Percentiles rank a stretch among this genome's conserved stretches.
Evolutionary conservation across 2,329 filamentous ascomycete species (phyloP).

Genomic region (Cercospora janseana): DNA sequence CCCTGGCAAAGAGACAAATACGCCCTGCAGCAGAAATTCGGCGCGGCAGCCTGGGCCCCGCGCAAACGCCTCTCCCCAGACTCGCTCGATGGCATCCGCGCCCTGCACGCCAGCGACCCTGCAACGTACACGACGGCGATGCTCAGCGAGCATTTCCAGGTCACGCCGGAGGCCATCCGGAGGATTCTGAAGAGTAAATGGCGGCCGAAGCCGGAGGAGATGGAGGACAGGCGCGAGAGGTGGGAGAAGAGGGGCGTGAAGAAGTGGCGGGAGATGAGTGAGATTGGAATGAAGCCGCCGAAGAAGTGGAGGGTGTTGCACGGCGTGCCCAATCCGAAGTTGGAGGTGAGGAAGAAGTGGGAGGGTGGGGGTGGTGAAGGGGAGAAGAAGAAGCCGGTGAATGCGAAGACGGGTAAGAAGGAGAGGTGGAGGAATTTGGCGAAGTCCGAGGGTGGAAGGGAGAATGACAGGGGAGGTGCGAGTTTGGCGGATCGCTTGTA

Average conservation of each 20-base stretch:
- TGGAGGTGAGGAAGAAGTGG: slow-evolving; percentile 14
- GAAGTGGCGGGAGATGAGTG: slow-evolving; percentile 50
- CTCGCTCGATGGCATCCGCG: slow-evolving; percentile 83
- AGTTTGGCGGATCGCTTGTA: slow-evolving; percentile 8
- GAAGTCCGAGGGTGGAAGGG: background rate
- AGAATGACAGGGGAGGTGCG: background rate
- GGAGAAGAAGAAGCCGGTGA: background rate
- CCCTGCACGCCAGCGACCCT: slow-evolving; percentile 74
- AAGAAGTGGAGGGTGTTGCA: slow-evolving; percentile 51
- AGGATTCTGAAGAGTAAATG: slow-evolving; percentile 82
- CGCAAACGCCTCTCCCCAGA: slow-evolving; percentile 87
- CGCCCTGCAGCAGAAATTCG: slow-evolving; percentile 74
- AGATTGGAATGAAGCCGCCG: slow-evolving; percentile 56
- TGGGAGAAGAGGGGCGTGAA: slow-evolving; percentile 51
- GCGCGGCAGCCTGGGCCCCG: slow-evolving; percentile 72
- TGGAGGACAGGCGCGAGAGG: slow-evolving; percentile 43
- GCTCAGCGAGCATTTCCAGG: slow-evolving; percentile 74
- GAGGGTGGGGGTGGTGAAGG: slow-evolving; percentile 4
- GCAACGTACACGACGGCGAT: slow-evolving; percentile 70
- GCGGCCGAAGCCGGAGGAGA: slow-evolving; percentile 55
- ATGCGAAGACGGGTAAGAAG: slow-evolving; percentile 8
- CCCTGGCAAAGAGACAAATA: slow-evolving; percentile 75
- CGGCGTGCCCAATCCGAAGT: slow-evolving; percentile 36
- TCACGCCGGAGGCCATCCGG: slow-evolving; percentile 84
- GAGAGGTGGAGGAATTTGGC: slow-evolving; percentile 9